Base-by-base conservation (phyloP, 2,329 filamentous ascomycete genomes). In the Fusarium tjaetaba region DNA sequence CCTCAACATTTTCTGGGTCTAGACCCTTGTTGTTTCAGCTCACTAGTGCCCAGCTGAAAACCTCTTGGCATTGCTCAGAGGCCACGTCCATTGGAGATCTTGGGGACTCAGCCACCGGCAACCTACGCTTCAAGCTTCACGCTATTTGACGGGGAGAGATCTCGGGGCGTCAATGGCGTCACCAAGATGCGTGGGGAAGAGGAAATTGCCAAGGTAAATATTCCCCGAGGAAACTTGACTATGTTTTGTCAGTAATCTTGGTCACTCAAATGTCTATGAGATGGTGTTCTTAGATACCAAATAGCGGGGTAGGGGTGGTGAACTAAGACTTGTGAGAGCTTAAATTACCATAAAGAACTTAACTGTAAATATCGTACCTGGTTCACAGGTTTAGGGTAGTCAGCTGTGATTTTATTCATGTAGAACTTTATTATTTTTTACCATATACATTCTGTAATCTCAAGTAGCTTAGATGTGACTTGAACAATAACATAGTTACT, bases 31-130 rank as follows among this genome's bases (percentile, higher is more conserved):
- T 42, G 20, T 42, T 28, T 34, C 39, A 41, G 36, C 28, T 42
- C 30, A 24, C 38, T 57, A 57, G 58, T 39, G n/a, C 30, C 36
- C 9, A 61, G 58, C 58, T 55, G 36, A 61, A 56, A 61, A 36
- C 16, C 9, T 61, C 58, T 55, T 41, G 58, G 58, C 45, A 32
- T 42, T 32, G 8, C 2, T 13, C 20, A 0, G 18, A 53, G 46
- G 46, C 26, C 26, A 41, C 22, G 20, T 34, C 24, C 15, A 59
- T 14, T 38, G 24, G 11, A 13, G 7, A 38, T 53, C 14, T 53
- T 53, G 9, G 20, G 5, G 5, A 10, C 24, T 22, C 20, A 53
- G 14, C 51, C 20, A 53, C 34, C 14, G 5, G 34, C 14, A 28
- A 39, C 3, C 0, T 53, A 53, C 32, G n/a, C 4, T 4, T 13